These are phyloP conservation scores for Puccinia hordei DNA, from an alignment of 1,284 basidiomycete species.

Conservation along the genomic window DNA sequence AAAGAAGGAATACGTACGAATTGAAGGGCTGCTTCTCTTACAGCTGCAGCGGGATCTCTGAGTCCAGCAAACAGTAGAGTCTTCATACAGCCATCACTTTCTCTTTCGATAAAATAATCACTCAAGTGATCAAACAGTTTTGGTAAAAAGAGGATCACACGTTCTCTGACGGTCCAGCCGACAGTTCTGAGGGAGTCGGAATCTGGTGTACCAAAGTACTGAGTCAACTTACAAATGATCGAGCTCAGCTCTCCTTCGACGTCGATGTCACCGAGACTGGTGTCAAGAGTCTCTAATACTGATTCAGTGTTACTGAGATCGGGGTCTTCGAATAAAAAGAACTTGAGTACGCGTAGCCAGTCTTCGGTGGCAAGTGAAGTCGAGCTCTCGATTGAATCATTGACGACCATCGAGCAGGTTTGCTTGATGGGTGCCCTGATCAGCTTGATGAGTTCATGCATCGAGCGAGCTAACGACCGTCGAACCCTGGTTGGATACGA, in stretches of 20 bases:
- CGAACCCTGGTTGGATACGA: constrained; percentile 28
- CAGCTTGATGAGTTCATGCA: constrained; percentile 39
- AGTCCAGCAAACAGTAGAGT: constrained; percentile 28
- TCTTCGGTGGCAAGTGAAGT: constrained; percentile 14
- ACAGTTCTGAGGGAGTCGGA: constrained; percentile 16
- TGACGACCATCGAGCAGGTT: constrained; percentile 2
- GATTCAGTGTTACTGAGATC: constrained; percentile 17
- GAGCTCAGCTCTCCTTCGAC: constrained; percentile 9
- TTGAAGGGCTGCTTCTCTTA: constrained; percentile 44
- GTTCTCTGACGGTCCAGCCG: constrained; percentile 44
- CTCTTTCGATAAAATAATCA: constrained; percentile 21
- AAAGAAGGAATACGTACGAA: constrained; percentile 31
- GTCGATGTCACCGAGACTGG: constrained; percentile 8
- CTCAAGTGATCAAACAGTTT: constrained; percentile 25
- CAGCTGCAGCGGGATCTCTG: constrained; percentile 36
- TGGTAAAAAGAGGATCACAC: constrained; percentile 4
- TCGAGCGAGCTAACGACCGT: constrained; percentile 36
- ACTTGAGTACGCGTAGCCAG: constrained; percentile 25
- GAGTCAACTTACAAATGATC: constrained; percentile 10
- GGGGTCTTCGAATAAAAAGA: constrained; percentile 41
- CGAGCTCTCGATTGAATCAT: neutral
- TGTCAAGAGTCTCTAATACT: constrained; percentile 26
- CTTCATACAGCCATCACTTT: constrained; percentile 30
- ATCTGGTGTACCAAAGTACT: neutral
- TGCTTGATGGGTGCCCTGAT: constrained; percentile 11